phyloP scores from a whole-genome alignment of 1,139 yeast species.

The Yarrowia galli region DNA sequence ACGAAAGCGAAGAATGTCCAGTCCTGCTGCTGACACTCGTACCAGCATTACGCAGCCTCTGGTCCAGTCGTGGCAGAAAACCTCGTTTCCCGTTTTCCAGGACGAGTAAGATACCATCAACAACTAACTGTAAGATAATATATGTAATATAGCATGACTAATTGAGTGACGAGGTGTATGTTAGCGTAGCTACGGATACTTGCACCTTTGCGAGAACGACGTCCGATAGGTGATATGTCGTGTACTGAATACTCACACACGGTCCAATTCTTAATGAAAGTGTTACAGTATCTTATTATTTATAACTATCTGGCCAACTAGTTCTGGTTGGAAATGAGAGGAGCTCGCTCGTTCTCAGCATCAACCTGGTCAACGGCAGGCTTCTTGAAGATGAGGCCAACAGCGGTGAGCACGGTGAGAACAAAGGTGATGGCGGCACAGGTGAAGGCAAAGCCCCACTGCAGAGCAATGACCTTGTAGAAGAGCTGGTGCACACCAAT shows the following conservation, averaged over 20 bases:
- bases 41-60: constrained; percentile 32
- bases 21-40: constrained; percentile 21
- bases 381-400: constrained; percentile 42
- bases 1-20: constrained; percentile 33
- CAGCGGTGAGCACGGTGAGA: constrained; percentile 57
- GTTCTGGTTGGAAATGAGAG: constrained; percentile 23
- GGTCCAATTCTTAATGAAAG: not conserved
- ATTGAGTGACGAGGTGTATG: too few relatives aligned
- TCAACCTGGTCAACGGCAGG: constrained; percentile 19
- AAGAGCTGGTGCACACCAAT: constrained; percentile 74
- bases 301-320: not conserved
- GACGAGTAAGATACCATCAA: constrained; percentile 10
- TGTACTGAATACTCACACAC: too few relatives aligned
- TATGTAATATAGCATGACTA: constrained; percentile 26
- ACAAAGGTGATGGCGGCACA: constrained; percentile 64
- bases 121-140: constrained; percentile 27
- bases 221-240: not conserved
- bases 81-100: constrained; percentile 30
- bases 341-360: constrained; percentile 37
- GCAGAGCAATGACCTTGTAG: constrained; percentile 73
- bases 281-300: constrained; percentile 1
- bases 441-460: constrained; percentile 81
- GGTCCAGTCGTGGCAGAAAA: constrained; percentile 23
- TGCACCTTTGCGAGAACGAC: too few relatives aligned
- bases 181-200: too few relatives aligned